Evolutionary conservation across 352 stramenopile species (phyloP), one percentile per base, ranked within the genome.

Genomic region (Phytopythium aichiense): DNA sequence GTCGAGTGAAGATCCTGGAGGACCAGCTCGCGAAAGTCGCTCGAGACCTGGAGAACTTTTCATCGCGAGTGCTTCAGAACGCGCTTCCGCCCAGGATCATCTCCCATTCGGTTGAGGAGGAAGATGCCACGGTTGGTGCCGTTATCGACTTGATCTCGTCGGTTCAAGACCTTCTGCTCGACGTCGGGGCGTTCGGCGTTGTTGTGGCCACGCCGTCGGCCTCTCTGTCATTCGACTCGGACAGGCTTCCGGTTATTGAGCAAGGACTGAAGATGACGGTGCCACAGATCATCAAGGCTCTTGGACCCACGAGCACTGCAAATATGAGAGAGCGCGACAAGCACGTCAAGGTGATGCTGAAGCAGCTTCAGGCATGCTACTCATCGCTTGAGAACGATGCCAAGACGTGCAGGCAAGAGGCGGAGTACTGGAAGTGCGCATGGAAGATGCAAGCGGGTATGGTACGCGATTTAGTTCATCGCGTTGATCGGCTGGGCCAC

Each of bases 181-280:
- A 81, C n/a, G 42, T 79, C 31, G 71, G 68, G 2, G 71, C 71
- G 0, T 69, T 81, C 54, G 73, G 73, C 43, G 69, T 65, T 38
- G 71, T 79, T 11, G 63, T 79, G 2, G 43, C 57, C 8, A 72
- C 48, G 11, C 52, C 64, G 7, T 54, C 54, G 33, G 35, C 37
- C 48, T 30, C 30, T 13, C 4, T 60, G 25, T 23, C 28, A 30
- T 64, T 15, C 8, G 48, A 65, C 5, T 37, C 30, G 59, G 52
- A 48, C 35, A 6, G 25, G 7, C 54, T 76, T 50, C 73, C 69
- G 18, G 64, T 59, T 12, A 45, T 68, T 46, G 61, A 76, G 30
- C 48, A 59, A 6, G 25, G 54, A 0, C 15, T 48, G 8, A 59
- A 50, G 54, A 35, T 25, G 33, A 50, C 54, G 9, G 22, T 59